Evolutionary conservation across 768 basidiomycete genomes (phyloP).

Genomic region (Pleurotus eryngii): DNA sequence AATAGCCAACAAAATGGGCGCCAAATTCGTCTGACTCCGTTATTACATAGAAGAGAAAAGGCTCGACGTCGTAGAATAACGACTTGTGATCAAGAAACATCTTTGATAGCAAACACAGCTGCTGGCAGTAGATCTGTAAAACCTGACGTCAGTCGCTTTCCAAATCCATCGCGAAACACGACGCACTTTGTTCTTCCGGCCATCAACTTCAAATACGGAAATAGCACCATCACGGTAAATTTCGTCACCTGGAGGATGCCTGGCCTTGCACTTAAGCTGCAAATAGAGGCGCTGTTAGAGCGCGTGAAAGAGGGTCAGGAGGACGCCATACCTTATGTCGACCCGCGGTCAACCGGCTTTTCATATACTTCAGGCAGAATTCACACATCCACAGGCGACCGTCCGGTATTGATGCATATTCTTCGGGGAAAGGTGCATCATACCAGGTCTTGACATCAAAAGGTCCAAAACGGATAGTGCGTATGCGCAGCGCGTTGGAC

Average conservation of each 20-base stretch:
- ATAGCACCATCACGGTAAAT: slow-evolving; percentile 89
- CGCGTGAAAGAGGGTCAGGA: not conserved
- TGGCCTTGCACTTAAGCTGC: slow-evolving; percentile 90
- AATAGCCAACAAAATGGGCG: slow-evolving; percentile 95
- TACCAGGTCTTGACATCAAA: slow-evolving; percentile 98
- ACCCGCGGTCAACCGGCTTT: slow-evolving; percentile 80
- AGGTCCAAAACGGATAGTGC: slow-evolving; percentile 83
- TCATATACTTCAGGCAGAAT: slow-evolving; percentile 98
- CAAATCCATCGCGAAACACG: not conserved
- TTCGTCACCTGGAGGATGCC: slow-evolving; percentile 97
- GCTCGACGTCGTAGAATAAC: slow-evolving; percentile 98
- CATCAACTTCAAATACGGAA: slow-evolving; percentile 97
- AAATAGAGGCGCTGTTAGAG: not conserved
- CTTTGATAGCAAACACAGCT: slow-evolving; percentile 93
- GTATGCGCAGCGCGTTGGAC: slow-evolving; percentile 62
- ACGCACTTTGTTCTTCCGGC: slow-evolving; percentile 89
- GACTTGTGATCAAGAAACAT: slow-evolving; percentile 99
- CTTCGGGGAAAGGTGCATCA: slow-evolving; percentile 97
- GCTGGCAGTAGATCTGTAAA: slow-evolving; percentile 93
- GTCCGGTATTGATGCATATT: slow-evolving; percentile 89
- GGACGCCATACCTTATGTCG: slow-evolving; percentile 75
- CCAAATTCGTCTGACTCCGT: slow-evolving; percentile 88
- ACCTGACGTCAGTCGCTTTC: slow-evolving; percentile 1
- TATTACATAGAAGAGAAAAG: slow-evolving; percentile 98
- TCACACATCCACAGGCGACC: slow-evolving; percentile 96